These are phyloP conservation scores for Salix koriyanagi DNA, from an alignment of 345 rosid species.

Conservation along the genomic window DNA sequence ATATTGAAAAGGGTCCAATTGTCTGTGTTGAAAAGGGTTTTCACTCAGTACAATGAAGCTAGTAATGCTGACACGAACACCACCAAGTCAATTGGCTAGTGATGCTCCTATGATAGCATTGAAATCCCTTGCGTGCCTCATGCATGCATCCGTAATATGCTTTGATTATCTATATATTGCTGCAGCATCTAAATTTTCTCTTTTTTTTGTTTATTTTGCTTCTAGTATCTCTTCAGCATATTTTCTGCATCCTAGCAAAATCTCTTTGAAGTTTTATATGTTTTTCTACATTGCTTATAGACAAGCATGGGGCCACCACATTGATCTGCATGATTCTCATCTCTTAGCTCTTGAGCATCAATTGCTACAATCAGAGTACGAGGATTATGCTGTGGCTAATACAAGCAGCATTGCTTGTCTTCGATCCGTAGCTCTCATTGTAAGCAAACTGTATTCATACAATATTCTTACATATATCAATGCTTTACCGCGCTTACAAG, in stretches of 20 bases:
- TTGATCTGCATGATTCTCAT: constrained; percentile 49
- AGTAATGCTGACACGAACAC: no score
- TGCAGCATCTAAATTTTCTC: background rate
- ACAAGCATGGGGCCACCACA: constrained; percentile 58
- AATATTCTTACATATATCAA: background rate
- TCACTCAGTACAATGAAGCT: no score
- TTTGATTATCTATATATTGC: background rate
- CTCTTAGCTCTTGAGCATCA: constrained; percentile 55
- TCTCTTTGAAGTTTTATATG: background rate
- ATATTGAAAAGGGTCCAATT: no score
- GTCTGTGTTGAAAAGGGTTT: no score
- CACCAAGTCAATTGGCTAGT: no score
- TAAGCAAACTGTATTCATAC: constrained; percentile 21
- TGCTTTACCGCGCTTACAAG: background rate
- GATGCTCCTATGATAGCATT: no score
- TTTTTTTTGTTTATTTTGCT: background rate
- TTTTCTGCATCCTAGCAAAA: background rate
- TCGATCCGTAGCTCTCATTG: constrained; percentile 47
- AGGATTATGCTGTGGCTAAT: constrained; percentile 49
- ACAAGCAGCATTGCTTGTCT: constrained; percentile 56
- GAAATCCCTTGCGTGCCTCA: no score
- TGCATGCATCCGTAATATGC: background rate
- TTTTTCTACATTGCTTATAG: constrained; percentile 19
- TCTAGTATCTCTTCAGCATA: background rate
- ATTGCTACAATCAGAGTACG: constrained; percentile 47